Base-by-base conservation (phyloP, 805 yeast species). In the Candida verbasci region DNA sequence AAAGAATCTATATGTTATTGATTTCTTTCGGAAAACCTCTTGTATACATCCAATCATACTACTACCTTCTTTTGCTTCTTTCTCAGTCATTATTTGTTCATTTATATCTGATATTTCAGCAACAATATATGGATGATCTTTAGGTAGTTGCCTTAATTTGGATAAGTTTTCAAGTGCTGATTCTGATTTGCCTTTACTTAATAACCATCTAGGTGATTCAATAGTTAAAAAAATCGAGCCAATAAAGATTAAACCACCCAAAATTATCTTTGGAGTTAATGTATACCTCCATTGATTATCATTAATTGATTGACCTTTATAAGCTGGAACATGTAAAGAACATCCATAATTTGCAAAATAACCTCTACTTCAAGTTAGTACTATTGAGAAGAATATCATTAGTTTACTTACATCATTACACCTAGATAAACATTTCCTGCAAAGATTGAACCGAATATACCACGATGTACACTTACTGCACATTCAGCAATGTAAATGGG, bases 391-490 rank as follows among this genome's bases (percentile, higher is more conserved):
- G 15, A 7, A 8, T 6, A 18, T 17, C 9, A 10, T 6, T 6
- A 17, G n/a, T 18, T 17, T 4, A 8, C 7, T 11, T 22, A 30
- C 34, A 30, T 30, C 59, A 68, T 57, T 18, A 71, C 60, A 14
- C 80, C 80, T 8, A 74, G 50, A 48, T 74, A 73, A n/a, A 75
- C 79, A 5, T 76, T 68, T 34, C 80, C 80, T 1, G 78, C 68
- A 49, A 73, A 76, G 24, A 72, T 54, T 52, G 74, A 67, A 30
- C 64, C 64, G 42, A 74, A 65, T n/a, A n/a, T n/a, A n/a, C n/a
- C n/a, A n/a, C n/a, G n/a, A n/a, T n/a, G n/a, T n/a, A n/a, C n/a
- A n/a, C n/a, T n/a, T n/a, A n/a, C n/a, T n/a, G n/a, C n/a, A n/a
- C n/a, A 24, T 11, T 11, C 14, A 11, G n/a, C 15, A 12, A 31